Percentiles rank a stretch among this genome's conserved stretches.
Evolutionary conservation across 352 stramenopile genomes (phyloP).

Genomic region (Sclerospora graminicola): DNA sequence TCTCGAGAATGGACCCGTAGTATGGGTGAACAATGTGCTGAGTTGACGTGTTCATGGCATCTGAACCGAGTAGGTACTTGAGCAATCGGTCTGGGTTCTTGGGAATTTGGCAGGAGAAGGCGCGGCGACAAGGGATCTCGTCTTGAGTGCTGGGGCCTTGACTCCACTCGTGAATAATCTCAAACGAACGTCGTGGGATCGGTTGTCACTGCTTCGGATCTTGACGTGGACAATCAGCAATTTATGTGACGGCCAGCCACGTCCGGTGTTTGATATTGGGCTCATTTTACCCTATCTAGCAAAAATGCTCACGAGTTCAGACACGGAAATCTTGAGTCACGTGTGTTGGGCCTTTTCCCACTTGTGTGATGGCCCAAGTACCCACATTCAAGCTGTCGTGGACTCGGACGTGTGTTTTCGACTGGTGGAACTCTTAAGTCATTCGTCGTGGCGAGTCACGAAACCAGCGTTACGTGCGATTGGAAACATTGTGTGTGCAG

Average conservation of each 20-base stretch:
- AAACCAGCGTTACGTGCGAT: slow-evolving; percentile 96
- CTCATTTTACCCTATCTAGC: slow-evolving; percentile 80
- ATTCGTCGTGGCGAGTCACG: slow-evolving; percentile 91
- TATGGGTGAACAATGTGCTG: slow-evolving; percentile 19
- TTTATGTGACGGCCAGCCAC: slow-evolving; percentile 86
- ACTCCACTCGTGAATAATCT: slow-evolving; percentile 82
- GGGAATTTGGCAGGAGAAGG: slow-evolving; percentile 89
- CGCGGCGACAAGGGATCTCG: slow-evolving; percentile 76
- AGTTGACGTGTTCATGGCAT: slow-evolving; percentile 17
- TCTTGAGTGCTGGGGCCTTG: slow-evolving; percentile 79
- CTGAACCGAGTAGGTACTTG: slow-evolving; percentile 67
- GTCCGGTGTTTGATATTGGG: slow-evolving; percentile 84
- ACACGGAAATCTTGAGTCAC: slow-evolving; percentile 92
- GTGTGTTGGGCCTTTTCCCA: slow-evolving; percentile 96
- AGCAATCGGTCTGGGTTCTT: slow-evolving; percentile 90
- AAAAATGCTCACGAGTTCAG: slow-evolving; percentile 89
- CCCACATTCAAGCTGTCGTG: slow-evolving; percentile 93
- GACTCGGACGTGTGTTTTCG: slow-evolving; percentile 83
- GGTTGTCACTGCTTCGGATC: slow-evolving; percentile 83
- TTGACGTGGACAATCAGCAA: slow-evolving; percentile 90
- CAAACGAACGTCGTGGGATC: slow-evolving; percentile 78
- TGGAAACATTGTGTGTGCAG: slow-evolving; percentile 98
- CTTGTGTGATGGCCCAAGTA: slow-evolving; percentile 93
- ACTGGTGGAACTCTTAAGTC: slow-evolving; percentile 90
- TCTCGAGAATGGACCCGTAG: slow-evolving; percentile 16